Evolutionary conservation across 805 yeast genomes (phyloP).

Genomic region (Ogataea paraovalis): DNA sequence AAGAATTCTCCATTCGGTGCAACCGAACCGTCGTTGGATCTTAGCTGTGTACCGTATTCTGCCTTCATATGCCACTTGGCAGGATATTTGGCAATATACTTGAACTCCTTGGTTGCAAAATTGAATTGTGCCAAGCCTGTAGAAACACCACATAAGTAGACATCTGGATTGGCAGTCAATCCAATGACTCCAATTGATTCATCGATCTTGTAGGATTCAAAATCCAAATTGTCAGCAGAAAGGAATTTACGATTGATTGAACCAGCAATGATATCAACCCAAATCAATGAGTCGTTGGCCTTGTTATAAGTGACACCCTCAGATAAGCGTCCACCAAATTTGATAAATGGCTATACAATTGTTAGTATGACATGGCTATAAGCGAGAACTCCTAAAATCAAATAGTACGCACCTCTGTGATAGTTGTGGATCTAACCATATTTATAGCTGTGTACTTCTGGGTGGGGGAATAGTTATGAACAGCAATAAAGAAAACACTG

Average conservation of each 20-base stretch:
- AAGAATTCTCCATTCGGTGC: constrained; percentile 74
- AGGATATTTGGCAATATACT: constrained; percentile 37
- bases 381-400: too few species aligned
- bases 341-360: constrained; percentile 22
- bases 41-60: constrained; percentile 29
- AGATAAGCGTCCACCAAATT: constrained; percentile 42
- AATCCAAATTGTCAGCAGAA: constrained; percentile 19
- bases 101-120: constrained; percentile 37
- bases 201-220: constrained; percentile 33
- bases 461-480: too few species aligned
- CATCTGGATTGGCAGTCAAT: constrained; percentile 52
- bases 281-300: constrained; percentile 47
- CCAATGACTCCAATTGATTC: constrained; percentile 69
- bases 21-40: constrained; percentile 82
- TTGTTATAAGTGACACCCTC: constrained; percentile 68
- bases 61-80: constrained; percentile 33
- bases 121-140: constrained; percentile 59
- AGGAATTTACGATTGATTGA: constrained; percentile 35
- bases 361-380: too few species aligned
- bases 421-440: constrained; percentile 13
- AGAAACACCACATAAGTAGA: constrained; percentile 57
- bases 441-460: not conserved
- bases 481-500: not conserved
- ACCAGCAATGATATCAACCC: constrained; percentile 45
- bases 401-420: constrained; percentile 10